Evolutionary conservation across 257 asterid genomes (phyloP).

Genomic region (Striga asiatica): DNA sequence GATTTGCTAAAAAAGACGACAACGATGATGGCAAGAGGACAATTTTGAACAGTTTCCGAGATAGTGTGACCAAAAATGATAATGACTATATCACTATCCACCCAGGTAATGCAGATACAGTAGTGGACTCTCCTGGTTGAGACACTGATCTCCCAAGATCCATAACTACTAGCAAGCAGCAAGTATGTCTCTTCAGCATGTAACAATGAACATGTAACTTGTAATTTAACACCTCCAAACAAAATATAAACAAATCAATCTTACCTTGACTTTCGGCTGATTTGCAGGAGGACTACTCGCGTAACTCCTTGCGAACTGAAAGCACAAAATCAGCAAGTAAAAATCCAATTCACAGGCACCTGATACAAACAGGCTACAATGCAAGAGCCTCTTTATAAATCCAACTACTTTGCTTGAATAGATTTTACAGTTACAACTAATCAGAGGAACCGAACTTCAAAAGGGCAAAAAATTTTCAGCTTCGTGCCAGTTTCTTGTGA

Average conservation of each 20-base stretch:
- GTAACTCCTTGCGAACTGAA: slow-evolving; percentile 46
- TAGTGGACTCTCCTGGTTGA: neutral
- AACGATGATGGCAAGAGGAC: too few species aligned
- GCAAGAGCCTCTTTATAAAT: too few species aligned
- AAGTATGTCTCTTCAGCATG: neutral
- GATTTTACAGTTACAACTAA: too few species aligned
- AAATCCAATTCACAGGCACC: too few species aligned
- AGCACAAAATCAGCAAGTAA: slow-evolving; percentile 12
- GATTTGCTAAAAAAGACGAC: neutral
- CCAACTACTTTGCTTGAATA: too few species aligned
- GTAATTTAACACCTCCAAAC: neutral
- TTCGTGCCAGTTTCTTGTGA: too few species aligned
- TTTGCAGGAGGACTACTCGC: slow-evolving; percentile 37
- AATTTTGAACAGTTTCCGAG: neutral
- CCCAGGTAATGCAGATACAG: neutral
- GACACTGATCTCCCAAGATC: too few species aligned
- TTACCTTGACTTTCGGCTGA: slow-evolving; percentile 57
- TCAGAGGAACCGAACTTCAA: too few species aligned
- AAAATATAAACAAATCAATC: neutral
- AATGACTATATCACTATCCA: neutral
- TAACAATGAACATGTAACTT: slow-evolving; percentile 16
- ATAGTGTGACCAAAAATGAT: neutral
- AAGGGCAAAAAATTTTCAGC: too few species aligned
- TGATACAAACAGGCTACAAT: too few species aligned
- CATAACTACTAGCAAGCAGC: neutral